Evolutionary conservation across 164 flowering plant genomes (phyloP), one percentile per base, ranked within the genome.

Genomic region (Nymphaea colorata): DNA sequence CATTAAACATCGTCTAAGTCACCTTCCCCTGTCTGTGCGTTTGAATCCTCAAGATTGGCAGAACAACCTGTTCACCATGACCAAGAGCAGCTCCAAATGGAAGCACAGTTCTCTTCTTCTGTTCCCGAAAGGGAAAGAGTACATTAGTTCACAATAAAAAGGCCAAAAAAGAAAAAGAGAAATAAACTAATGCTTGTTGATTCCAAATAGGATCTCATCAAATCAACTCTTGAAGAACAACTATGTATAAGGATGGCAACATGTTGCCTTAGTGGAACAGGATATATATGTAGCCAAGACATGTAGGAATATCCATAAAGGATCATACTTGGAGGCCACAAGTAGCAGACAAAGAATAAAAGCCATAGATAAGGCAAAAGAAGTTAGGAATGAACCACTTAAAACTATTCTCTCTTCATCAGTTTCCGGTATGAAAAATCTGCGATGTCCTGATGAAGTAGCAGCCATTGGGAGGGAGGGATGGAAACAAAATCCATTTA

Each of bases 381-480:
- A 25, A 25, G 36, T 25, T 25, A 25, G 36, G 36, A 25, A 25
- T 25, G 36, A 25, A 93, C 96, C 87, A 41, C 75, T 80, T 66
- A 88, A 73, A 74, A 62, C 70, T 53, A 79, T 69, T 44, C 76
- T 79, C 17, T 82, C 89, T 43, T 79, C 69, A 61, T 60, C 64
- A 53, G 78, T 87, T 72, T 88, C 96, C 36, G 82, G 84, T 75
- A 64, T 72, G 65, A 74, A 75, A 79, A 85, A 94, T 79, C 98
- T 87, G 57, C 99, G 81, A 68, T 91, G 98, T 8, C 99, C 99
- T 25, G 99, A 94, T 62, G 99, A 83, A 66, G 96, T 66, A 61
- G 86, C 89, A 45, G 90, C 88, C 87, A 91, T 83, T 17, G 98
- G 91, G 63, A 86, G 78, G 79, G 66, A 87, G 2, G 98, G 99